Percentiles rank a stretch among this genome's conserved stretches.
These are phyloP conservation scores for Ballota nigra DNA, from an alignment of 257 asterid genomes.

Conservation along the genomic window DNA sequence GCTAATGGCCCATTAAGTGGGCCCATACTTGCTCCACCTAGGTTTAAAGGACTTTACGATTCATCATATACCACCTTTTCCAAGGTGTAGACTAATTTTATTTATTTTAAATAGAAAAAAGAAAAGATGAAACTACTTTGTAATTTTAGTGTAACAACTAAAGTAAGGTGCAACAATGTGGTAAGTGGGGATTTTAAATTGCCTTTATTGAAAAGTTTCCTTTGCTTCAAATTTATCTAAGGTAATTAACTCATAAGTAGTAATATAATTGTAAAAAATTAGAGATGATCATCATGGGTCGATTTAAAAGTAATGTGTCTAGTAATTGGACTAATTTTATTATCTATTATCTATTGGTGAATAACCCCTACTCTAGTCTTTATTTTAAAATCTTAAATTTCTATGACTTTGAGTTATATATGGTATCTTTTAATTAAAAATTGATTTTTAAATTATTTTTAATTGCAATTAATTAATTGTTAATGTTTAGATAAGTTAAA, in stretches of 20 bases:
- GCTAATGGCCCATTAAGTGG: conserved; percentile 27
- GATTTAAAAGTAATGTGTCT: neutral
- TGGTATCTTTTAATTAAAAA: no score
- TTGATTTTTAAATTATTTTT: no score
- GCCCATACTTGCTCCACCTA: conserved; percentile 21
- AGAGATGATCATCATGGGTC: neutral
- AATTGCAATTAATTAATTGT: no score
- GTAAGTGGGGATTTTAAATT: neutral
- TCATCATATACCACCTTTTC: conserved; percentile 38
- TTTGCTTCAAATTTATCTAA: conserved; percentile 12
- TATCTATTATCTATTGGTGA: no score
- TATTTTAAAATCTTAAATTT: no score
- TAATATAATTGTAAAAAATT: neutral
- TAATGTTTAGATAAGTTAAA: no score
- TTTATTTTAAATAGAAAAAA: neutral
- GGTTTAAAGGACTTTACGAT: conserved; percentile 22
- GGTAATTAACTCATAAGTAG: neutral
- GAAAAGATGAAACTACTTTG: conserved; percentile 1
- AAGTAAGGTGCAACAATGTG: neutral
- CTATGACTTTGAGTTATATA: no score
- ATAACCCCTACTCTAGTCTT: no score
- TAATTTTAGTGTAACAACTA: neutral
- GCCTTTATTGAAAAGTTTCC: conserved; percentile 2
- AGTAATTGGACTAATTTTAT: neutral
- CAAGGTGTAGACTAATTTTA: neutral